These are phyloP conservation scores for Ustilago esculenta DNA, from an alignment of 1,284 basidiomycete genomes.

Conservation along the genomic window DNA sequence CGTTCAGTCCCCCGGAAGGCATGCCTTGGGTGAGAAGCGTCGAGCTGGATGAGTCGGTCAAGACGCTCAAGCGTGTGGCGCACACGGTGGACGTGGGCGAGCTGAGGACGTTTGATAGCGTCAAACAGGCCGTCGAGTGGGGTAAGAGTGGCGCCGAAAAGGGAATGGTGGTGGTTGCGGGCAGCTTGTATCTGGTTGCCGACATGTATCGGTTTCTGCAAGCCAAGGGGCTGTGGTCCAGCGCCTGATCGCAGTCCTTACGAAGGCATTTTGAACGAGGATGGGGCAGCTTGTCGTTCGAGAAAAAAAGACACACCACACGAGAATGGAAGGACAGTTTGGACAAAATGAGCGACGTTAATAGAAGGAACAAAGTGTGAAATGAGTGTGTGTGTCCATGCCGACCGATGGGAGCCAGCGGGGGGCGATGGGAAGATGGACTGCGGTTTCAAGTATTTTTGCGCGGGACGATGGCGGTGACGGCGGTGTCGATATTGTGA, in stretches of 20 bases:
- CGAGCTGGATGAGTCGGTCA: conserved; percentile 11
- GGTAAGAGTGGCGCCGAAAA: not conserved
- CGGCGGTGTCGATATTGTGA: conserved; percentile 25
- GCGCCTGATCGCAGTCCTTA: no score
- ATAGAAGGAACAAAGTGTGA: no score
- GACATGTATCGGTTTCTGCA: conserved; percentile 52
- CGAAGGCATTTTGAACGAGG: no score
- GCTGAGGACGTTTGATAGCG: conserved; percentile 11
- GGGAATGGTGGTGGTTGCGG: conserved; percentile 54
- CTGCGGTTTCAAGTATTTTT: not conserved
- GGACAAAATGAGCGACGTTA: no score
- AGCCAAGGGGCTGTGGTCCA: not conserved
- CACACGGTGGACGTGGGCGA: conserved; percentile 18
- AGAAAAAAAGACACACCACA: no score
- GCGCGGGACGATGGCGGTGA: conserved; percentile 20
- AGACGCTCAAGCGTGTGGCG: conserved; percentile 5
- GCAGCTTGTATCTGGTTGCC: conserved; percentile 62
- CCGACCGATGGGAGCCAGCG: no score
- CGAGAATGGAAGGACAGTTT: no score
- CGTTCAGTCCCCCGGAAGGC: conserved; percentile 63
- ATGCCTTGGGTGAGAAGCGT: conserved; percentile 64
- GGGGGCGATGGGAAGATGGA: no score
- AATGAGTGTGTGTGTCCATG: no score
- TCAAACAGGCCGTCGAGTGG: conserved; percentile 46
- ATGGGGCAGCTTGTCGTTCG: no score